These are phyloP conservation scores for Monilinia laxa DNA, from an alignment of 2,329 filamentous ascomycete genomes.

Conservation along the genomic window DNA sequence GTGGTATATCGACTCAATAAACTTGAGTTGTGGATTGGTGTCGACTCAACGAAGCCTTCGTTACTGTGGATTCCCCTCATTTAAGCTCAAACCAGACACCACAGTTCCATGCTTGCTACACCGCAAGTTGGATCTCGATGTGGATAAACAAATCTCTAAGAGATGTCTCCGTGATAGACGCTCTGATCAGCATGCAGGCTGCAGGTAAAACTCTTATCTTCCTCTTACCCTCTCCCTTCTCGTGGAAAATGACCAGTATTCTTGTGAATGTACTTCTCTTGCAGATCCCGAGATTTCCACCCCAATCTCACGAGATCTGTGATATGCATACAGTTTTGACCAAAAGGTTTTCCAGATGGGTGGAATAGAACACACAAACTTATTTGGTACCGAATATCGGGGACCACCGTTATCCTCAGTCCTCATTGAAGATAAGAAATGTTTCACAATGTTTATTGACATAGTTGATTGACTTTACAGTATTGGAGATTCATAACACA, in stretches of 20 bases:
- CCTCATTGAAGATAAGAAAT: slow-evolving; percentile 3
- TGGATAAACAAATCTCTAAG: background rate
- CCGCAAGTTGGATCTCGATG: background rate
- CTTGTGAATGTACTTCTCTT: background rate
- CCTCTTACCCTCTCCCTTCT: background rate
- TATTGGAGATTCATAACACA: background rate
- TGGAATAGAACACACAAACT: background rate
- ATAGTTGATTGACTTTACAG: slow-evolving; percentile 3
- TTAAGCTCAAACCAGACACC: background rate
- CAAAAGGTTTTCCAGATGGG: background rate
- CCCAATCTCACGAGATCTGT: background rate
- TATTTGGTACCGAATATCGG: slow-evolving; percentile 4
- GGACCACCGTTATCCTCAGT: background rate
- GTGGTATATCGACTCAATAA: background rate
- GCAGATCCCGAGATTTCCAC: background rate
- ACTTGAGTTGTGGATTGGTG: background rate
- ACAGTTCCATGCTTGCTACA: background rate
- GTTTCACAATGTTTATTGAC: slow-evolving; percentile 10
- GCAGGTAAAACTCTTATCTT: background rate
- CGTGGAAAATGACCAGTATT: background rate
- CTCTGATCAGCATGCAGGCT: background rate
- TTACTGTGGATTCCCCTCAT: background rate
- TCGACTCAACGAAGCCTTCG: background rate
- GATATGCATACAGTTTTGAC: background rate
- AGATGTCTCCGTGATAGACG: background rate